These are phyloP conservation scores for Hanseniaspora pseudoguilliermondii DNA, from an alignment of 805 yeast genomes.

Conservation along the genomic window DNA sequence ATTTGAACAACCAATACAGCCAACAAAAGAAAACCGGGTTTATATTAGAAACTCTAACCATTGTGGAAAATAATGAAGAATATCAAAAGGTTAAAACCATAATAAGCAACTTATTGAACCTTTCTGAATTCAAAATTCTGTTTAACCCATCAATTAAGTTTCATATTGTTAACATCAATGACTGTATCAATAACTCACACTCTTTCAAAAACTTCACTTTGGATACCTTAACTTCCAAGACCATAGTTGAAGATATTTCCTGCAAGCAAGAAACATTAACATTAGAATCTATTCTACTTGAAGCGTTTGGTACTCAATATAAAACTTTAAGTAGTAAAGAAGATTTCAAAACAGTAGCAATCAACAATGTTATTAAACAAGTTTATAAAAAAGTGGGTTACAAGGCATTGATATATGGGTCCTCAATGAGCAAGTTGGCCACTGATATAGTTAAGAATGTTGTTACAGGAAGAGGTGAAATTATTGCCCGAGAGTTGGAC, in stretches of 20 bases:
- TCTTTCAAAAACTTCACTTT: constrained; percentile 27
- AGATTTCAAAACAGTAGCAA: constrained; percentile 43
- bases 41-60: constrained; percentile 35
- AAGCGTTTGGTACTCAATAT: constrained; percentile 32
- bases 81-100: constrained; percentile 16
- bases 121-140: constrained; percentile 18
- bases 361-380: constrained; percentile 34
- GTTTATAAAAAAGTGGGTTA: constrained; percentile 25
- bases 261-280: background rate
- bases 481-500: constrained; percentile 40
- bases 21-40: constrained; percentile 43
- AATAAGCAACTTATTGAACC: constrained; percentile 15
- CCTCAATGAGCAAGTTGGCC: constrained; percentile 73
- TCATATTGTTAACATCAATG: constrained; percentile 32
- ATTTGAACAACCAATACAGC: constrained; percentile 45
- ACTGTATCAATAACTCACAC: constrained; percentile 24
- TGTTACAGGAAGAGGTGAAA: constrained; percentile 75
- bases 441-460: constrained; percentile 66
- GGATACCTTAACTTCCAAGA: constrained; percentile 21
- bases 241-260: background rate
- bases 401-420: constrained; percentile 44
- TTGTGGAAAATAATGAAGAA: constrained; percentile 33
- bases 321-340: constrained; percentile 40
- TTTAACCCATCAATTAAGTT: constrained; percentile 28
- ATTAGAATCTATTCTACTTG: constrained; percentile 24